Percentiles rank a stretch among this genome's conserved stretches.
Conservation (phyloP, 495 filamentous ascomycete species). For the Xylaria cubensis region DNA sequence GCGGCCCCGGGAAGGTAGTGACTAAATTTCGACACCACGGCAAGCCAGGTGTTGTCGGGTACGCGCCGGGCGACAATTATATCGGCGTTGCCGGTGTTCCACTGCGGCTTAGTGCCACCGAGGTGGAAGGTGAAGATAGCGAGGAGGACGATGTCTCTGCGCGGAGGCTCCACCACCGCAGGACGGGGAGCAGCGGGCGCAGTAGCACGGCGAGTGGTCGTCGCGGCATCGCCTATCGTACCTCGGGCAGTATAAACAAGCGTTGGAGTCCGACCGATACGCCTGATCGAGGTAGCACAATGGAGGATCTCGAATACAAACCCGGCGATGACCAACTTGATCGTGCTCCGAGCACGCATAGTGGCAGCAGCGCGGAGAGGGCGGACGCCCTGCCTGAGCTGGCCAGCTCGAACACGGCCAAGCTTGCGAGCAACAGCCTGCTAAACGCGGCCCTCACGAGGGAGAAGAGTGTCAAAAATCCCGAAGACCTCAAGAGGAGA, state of each 20-base stretch:
- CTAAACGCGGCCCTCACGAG: slow-evolving; percentile 59
- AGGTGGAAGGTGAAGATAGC: slow-evolving; percentile 84
- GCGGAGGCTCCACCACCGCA: slow-evolving; percentile 66
- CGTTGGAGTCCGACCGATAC: slow-evolving; percentile 75
- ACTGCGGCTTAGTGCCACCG: slow-evolving; percentile 88
- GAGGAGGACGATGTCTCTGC: slow-evolving; percentile 73
- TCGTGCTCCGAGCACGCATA: slow-evolving; percentile 54
- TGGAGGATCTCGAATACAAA: slow-evolving; percentile 44
- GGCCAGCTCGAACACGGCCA: slow-evolving; percentile 37
- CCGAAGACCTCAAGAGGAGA: slow-evolving; percentile 78
- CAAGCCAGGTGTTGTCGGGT: slow-evolving; percentile 71
- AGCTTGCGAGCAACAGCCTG: slow-evolving; percentile 59
- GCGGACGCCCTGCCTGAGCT: slow-evolving; percentile 58
- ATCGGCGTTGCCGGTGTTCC: slow-evolving; percentile 79
- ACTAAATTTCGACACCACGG: slow-evolving; percentile 86
- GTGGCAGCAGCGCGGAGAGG: slow-evolving; percentile 61
- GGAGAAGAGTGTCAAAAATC: slow-evolving; percentile 70
- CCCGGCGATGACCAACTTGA: slow-evolving; percentile 54
- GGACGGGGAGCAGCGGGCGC: slow-evolving; percentile 76
- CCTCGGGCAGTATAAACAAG: slow-evolving; percentile 53
- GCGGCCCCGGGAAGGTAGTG: slow-evolving; percentile 59
- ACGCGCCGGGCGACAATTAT: slow-evolving; percentile 73
- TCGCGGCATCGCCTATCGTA: slow-evolving; percentile 62
- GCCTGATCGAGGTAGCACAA: slow-evolving; percentile 61
- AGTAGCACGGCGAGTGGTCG: slow-evolving; percentile 76